Evolutionary conservation across 176 grass and related monocot species (phyloP).

Genomic region (Raddia distichophylla): DNA sequence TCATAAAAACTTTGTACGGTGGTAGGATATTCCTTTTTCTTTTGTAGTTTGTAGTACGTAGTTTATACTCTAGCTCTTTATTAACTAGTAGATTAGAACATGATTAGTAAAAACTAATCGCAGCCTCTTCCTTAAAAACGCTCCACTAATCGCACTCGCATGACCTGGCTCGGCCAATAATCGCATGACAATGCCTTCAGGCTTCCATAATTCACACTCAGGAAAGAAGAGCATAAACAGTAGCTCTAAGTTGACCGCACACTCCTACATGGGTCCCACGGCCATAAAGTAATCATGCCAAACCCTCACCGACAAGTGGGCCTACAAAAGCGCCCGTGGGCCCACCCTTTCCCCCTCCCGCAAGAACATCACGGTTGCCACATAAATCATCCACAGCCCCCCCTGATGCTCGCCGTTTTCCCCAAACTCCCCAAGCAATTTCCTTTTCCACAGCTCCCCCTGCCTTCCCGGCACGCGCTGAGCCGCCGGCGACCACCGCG

Average conservation of each 20-base stretch:
- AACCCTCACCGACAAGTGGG: not conserved
- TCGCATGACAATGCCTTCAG: not conserved
- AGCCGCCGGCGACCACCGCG: conserved; percentile 17
- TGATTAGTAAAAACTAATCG: too few relatives aligned
- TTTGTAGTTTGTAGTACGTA: too few relatives aligned
- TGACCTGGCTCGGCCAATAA: not conserved
- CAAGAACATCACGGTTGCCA: conserved; percentile 37
- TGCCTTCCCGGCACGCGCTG: conserved; percentile 9
- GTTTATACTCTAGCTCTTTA: too few relatives aligned
- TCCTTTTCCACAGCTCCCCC: conserved; percentile 16
- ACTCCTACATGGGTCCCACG: not conserved
- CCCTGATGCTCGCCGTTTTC: conserved; percentile 27
- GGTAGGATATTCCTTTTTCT: too few relatives aligned
- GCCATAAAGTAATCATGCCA: not conserved
- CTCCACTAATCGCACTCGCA: not conserved
- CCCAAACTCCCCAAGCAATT: conserved; percentile 40
- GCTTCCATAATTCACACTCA: not conserved
- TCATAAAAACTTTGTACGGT: too few relatives aligned
- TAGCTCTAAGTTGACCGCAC: not conserved
- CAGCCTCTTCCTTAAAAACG: not conserved
- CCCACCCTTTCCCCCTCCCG: conserved; percentile 36
- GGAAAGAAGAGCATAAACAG: not conserved
- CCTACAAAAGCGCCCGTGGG: not conserved
- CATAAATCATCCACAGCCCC: conserved; percentile 8
- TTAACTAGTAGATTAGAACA: too few relatives aligned